Conservation (phyloP, 345 rosid species). For the Eucalyptus paniculata region DNA sequence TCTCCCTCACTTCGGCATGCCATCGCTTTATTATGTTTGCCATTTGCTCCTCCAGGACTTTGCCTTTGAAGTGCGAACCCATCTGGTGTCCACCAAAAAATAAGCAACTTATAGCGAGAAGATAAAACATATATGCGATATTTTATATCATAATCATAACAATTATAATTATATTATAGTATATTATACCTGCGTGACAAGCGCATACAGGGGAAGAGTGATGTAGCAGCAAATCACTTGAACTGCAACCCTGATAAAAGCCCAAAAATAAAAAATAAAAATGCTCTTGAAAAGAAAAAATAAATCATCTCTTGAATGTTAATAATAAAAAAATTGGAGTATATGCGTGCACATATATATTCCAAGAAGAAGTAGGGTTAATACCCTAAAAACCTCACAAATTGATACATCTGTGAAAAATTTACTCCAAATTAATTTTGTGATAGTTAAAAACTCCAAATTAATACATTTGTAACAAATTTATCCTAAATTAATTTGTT, state of each 20-base stretch:
- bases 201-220: slow-evolving; percentile 77
- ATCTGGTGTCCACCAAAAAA: slow-evolving; percentile 1
- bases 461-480: too few species aligned
- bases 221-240: slow-evolving; percentile 61
- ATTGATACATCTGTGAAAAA: fast-evolving
- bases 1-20: slow-evolving; percentile 15
- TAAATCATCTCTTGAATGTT: background rate
- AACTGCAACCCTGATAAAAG: slow-evolving; percentile 36
- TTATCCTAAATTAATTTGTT: too few species aligned
- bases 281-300: too few species aligned
- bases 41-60: slow-evolving; percentile 11
- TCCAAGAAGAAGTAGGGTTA: too few species aligned
- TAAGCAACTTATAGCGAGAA: too few species aligned
- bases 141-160: background rate
- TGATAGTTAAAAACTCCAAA: fast-evolving
- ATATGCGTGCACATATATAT: background rate
- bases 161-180: background rate
- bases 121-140: background rate
- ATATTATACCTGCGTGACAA: slow-evolving; percentile 48
- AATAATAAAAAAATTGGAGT: background rate
- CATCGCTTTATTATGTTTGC: slow-evolving; percentile 9
- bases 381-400: too few species aligned
- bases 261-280: too few species aligned
- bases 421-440: too few species aligned
- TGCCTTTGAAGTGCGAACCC: slow-evolving; percentile 23